Evolutionary conservation across 2,329 filamentous ascomycete species (phyloP).

Genomic region (Aspergillus thermomutatus): DNA sequence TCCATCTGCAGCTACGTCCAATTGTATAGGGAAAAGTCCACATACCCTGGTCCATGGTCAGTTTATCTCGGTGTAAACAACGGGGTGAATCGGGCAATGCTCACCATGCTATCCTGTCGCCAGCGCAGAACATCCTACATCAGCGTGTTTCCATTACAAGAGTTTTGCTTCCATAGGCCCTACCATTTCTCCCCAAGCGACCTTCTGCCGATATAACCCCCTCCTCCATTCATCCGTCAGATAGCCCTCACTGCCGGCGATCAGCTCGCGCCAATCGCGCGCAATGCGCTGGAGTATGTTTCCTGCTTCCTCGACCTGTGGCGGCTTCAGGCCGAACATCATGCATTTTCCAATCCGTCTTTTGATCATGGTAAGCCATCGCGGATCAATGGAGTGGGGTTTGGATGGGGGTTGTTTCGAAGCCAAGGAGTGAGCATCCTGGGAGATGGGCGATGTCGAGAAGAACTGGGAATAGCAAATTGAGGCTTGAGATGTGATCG

Average conservation of each 20-base stretch:
- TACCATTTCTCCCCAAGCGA: constrained; percentile 87
- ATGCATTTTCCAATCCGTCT: constrained; percentile 70
- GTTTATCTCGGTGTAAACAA: neutral
- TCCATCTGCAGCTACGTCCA: neutral
- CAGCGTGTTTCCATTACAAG: constrained; percentile 10
- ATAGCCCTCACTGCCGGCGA: constrained; percentile 73
- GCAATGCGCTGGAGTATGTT: constrained; percentile 59
- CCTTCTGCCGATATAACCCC: constrained; percentile 62
- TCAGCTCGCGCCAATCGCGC: constrained; percentile 66
- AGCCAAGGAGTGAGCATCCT: constrained; percentile 12
- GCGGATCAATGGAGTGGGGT: constrained; percentile 43
- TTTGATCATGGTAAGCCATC: constrained; percentile 70
- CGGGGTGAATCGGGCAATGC: constrained; percentile 9
- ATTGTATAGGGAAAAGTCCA: neutral
- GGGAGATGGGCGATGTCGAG: constrained; percentile 18
- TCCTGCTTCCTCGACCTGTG: constrained; percentile 58
- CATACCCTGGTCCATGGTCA: neutral
- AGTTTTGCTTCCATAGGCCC: constrained; percentile 16
- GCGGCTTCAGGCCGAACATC: constrained; percentile 63
- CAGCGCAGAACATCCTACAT: constrained; percentile 9
- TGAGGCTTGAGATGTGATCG: constrained; percentile 6
- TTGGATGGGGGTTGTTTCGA: constrained; percentile 14
- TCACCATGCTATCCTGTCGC: constrained; percentile 46
- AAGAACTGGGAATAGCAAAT: constrained; percentile 13
- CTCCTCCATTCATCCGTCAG: constrained; percentile 60